Evolutionary conservation across 441 rosid genomes (phyloP), one percentile per base, ranked within the genome.

Genomic region (Gossypium davidsonii): DNA sequence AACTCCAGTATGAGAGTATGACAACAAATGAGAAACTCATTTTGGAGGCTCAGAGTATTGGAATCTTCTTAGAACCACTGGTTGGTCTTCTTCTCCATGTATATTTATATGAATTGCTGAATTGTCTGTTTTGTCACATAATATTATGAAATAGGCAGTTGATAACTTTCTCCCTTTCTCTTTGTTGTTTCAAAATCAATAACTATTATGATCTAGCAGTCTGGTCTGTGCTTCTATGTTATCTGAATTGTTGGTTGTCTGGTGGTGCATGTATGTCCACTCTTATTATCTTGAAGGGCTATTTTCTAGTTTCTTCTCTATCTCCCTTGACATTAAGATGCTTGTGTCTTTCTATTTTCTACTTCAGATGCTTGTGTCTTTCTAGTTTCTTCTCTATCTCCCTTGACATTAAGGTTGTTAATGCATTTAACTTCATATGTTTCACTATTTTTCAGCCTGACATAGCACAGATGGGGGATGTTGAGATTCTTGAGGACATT

Each of bases 1-100:
- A 88, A 74, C 60, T 83, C 75, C 87, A 85, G 60, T 89, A 87
- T 80, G 92, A 84, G 73, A 84, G 63, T 78, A 79, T 85, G 90
- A 82, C 77, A 76, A 82, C 88, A 51, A 85, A 86, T 77, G 92
- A 93, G 77, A 96, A 84, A 81, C 86, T 96, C 73, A 79, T 71
- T 78, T 71, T 90, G 87, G 99, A 96, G 81, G 77, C 91, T 74
- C 90, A 89, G 69, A 93, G 93, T 79, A 77, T 96, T 77, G 97
- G 97, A 67, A 86, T 91, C 77, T 88, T 85, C 81, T 87, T 88
- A 77, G 92, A 91, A 66, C 82, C 83, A 73, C 60, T 73, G 95
- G 99, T 95, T 85, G 12, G 88, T 70, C 62, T 64, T 61, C 31
- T 74, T 78, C 73, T n/a, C 21, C 39, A 26, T 59, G 14, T 25